Evolutionary conservation across 768 basidiomycete genomes (phyloP), one percentile per base, ranked within the genome.

Genomic region (Lactarius deliciosus): DNA sequence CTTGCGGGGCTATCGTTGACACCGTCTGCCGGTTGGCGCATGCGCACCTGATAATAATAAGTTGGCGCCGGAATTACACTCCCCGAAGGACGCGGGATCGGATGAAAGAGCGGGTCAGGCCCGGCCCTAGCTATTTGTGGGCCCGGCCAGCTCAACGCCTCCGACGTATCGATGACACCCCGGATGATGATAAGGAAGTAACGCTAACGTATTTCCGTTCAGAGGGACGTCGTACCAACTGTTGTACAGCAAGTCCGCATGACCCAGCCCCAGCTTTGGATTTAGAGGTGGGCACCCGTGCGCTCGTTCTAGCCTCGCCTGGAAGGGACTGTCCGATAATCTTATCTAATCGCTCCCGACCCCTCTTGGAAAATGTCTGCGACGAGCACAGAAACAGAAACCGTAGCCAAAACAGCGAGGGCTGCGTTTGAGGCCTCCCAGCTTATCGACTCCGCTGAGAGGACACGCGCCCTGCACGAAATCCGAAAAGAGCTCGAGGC

Each of bases 351-450:
- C 38, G 15, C 5, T 15, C 38, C 38, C 28, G 28, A 28, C 28
- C 38, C 38, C 38, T 40, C 36, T 40, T 40, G 15, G 5, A 40
- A 16, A 40, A 66, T 62, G 61, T 62, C 56, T 15, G 18, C 38
- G n/a, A 62, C 38, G n/a, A 62, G 45, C 20, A 32, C 36, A 58
- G 36, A n/a, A 38, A 83, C 81, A n/a, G 79, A 81, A 74, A 77
- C 75, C 18, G 89, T 98, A 64, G 97, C 96, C 16, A 83, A 81
- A 73, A 81, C 84, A 2, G 94, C 95, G 28, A 92, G 94, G 74
- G 74, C 77, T 9, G 92, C 96, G 0, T 99, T 96, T 74, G 89
- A 95, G 72, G 82, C 83, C 22, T 94, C 95, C 5, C 96, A 97
- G 74, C 82, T 96, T 25, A 79, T 96, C 62, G 78, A 86, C 25